phyloP scores from a whole-genome alignment of 1,284 basidiomycete species.

The Fereydounia khargensis region DNA sequence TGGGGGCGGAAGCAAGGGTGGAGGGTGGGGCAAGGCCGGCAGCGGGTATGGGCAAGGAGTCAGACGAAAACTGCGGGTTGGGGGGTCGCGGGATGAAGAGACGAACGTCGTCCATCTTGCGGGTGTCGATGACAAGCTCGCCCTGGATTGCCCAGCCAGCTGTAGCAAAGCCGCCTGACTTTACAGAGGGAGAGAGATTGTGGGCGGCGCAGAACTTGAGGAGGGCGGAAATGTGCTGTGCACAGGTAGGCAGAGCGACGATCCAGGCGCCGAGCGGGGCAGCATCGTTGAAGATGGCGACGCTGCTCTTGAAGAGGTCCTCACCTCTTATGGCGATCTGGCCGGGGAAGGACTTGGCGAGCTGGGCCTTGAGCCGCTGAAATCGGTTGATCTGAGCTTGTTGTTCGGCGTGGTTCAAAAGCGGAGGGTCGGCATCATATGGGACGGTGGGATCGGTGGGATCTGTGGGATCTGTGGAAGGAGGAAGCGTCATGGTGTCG shows the following conservation, averaged over 20 bases:
- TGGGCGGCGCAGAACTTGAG: conserved; percentile 66
- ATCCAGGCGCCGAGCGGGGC: conserved; percentile 39
- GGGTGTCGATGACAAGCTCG: conserved; percentile 77
- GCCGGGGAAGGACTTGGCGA: conserved; percentile 16
- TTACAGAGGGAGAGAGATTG: conserved; percentile 73
- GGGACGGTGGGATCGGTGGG: not conserved
- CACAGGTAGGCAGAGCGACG: conserved; percentile 26
- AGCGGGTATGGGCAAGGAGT: conserved; percentile 13
- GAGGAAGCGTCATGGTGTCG: no score
- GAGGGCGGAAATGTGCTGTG: conserved; percentile 23
- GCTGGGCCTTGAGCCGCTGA: conserved; percentile 12
- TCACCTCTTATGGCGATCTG: conserved; percentile 28
- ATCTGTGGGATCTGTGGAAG: not conserved
- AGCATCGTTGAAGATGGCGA: conserved; percentile 42
- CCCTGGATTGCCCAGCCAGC: conserved; percentile 82
- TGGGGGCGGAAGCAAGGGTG: not conserved
- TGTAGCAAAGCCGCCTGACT: conserved; percentile 82
- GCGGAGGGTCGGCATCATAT: no score
- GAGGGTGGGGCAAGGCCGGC: conserved; percentile 1
- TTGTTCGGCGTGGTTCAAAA: no score
- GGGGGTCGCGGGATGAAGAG: no score
- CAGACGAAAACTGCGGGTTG: conserved; percentile 42
- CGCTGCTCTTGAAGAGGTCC: conserved; percentile 21
- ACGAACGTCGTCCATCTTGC: conserved; percentile 67
- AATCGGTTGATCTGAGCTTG: conserved; percentile 17